Evolutionary conservation across 306 rosid species (phyloP), one percentile per base, ranked within the genome.

Genomic region (Mimosa pudica): DNA sequence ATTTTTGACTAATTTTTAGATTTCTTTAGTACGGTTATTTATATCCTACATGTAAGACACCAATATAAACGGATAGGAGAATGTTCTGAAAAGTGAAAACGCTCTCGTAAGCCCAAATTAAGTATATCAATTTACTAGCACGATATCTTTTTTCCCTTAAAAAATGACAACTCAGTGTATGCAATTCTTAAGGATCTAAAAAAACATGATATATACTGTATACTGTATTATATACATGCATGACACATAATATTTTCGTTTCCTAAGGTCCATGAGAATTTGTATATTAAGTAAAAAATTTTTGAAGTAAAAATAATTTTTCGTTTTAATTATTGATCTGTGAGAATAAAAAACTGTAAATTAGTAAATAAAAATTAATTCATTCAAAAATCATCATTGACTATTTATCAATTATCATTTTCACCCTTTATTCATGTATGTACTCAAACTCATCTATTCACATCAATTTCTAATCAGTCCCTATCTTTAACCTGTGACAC

Each of bases 401-500:
- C 36, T 2, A 60, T 60, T 20, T 0, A 10, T 20, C 24, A 2
- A 20, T 24, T n/a, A n/a, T 57, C 10, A 7, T 18, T 7, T n/a
- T 1, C 12, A 1, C 63, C 13, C 13, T 20, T 58, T 18, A 12
- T 58, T 58, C 12, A 18, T 58, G 17, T 6, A 55, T 7, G 30
- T n/a, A 18, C 63, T 18, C 63, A n/a, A 18, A 30, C 63, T 0
- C 30, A 16, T 7, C 30, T n/a, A 17, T 55, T n/a, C 62, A 55
- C 14, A 9, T 55, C 1, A 17, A 55, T n/a, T 55, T n/a, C 30
- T 55, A 0, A 49, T 49, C 9, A 5, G 30, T 18, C 33, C 33
- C 32, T 57, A n/a, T 57, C 63, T 57, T 18, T 51, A 54, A 73
- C 60, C 69, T 30, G 79, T 10, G 60, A 80, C 69, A 12, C 74